Base-by-base conservation (phyloP, 192 early-diverging fungal species). In the Backusella macrospora region DNA sequence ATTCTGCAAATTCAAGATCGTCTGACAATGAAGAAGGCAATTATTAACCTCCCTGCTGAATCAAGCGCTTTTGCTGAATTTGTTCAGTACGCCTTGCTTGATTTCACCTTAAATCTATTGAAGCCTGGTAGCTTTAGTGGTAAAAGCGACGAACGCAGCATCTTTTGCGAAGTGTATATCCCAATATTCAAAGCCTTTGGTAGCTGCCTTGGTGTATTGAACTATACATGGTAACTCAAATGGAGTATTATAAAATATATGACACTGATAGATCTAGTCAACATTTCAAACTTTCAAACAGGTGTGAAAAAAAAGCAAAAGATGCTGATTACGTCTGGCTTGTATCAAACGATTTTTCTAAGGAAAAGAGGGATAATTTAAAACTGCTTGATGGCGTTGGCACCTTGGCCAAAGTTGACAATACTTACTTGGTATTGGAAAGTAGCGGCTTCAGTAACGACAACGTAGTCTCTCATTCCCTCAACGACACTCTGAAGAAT, bases 181-280 rank as follows among this genome's bases (percentile, higher is more conserved):
- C 49, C 49, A 55, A 55, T 55, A 23, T 55, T 55, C 9, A 55
- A 55, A 23, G 49, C 49, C 18, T 55, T 55, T 55, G 49, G 49
- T 9, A 55, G 16, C 49, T 55, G 49, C 8, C 18, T 55, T 21
- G 8, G 49, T 0, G 49, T 55, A 55, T 10, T 55, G 0, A 55
- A 55, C 9, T 55, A 55, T 21, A 23, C 18, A 23, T 55, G 49
- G 49, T 55, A 55, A 55, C 12, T 55, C 49, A 23, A 55, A 14
- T 55, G 21, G 18, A 55, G 49, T 55, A 55, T 5, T 55, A 55
- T 14, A 21, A 55, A 1, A 23, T 18, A 55, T 23, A 23, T 55
- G 49, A 9, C 49, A 55, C 9, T 55, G 49, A 15, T 55, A 12
- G 49, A 21, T 26, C 49, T 55, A 23, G 16, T 10, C 21, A 55